Evolutionary conservation across 345 rosid genomes (phyloP).

Genomic region (Melaleuca quinquenervia): DNA sequence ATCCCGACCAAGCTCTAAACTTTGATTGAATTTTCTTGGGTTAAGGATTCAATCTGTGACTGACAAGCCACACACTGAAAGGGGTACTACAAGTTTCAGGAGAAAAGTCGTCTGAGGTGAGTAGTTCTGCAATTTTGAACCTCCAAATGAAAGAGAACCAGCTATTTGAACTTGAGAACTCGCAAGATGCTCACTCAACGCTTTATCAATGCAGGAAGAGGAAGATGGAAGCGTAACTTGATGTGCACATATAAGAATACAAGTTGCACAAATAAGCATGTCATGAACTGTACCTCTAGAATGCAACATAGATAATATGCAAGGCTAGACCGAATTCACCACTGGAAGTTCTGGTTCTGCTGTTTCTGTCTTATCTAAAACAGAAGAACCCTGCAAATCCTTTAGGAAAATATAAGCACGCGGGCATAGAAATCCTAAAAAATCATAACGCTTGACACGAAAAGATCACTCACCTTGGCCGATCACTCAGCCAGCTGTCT

Average conservation of each 20-base stretch:
- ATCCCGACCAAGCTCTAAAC: neutral
- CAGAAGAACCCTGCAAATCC: conserved; percentile 35
- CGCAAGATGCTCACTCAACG: neutral
- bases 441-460: neutral
- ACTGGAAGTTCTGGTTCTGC: conserved; percentile 68
- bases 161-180: neutral
- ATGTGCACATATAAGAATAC: neutral
- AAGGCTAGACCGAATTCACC: conserved; percentile 68
- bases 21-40: neutral
- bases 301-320: conserved; percentile 54
- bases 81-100: neutral
- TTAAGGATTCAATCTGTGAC: neutral
- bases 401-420: neutral
- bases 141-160: neutral
- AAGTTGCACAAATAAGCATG: neutral
- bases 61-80: neutral
- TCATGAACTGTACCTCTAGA: conserved; percentile 50
- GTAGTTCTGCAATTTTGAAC: neutral
- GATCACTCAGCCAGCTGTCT: conserved; percentile 57
- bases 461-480: conserved; percentile 26
- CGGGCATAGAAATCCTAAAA: neutral
- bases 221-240: neutral
- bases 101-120: neutral
- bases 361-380: conserved; percentile 64
- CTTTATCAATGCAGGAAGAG: neutral